A percentile compares a stretch with the other conserved stretches of the same genome.
Evolutionary conservation across 2,329 filamentous ascomycete genomes (phyloP).

Genomic region (Shiraia bambusicola): DNA sequence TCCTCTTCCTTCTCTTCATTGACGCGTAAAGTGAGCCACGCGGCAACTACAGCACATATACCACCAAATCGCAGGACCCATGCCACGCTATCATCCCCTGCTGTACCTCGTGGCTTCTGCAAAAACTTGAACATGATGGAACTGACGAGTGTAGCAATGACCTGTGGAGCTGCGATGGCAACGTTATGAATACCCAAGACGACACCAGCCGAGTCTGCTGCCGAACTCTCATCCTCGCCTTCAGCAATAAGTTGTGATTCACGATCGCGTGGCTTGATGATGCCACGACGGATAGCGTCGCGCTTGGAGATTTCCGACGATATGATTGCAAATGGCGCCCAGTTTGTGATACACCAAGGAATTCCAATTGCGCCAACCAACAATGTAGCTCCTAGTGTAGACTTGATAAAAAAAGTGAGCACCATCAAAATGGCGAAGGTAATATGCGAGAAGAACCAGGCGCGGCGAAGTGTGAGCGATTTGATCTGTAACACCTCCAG

Average conservation of each 20-base stretch:
- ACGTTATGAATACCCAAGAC: constrained; percentile 96
- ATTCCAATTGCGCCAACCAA: constrained; percentile 82
- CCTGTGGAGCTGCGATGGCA: constrained; percentile 86
- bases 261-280: constrained; percentile 45
- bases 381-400: constrained; percentile 69
- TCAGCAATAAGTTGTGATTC: constrained; percentile 45
- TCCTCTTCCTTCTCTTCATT: constrained; percentile 57
- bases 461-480: constrained; percentile 80
- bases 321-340: constrained; percentile 95
- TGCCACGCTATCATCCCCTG: constrained; percentile 83
- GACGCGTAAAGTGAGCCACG: constrained; percentile 69
- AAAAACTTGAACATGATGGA: constrained; percentile 80
- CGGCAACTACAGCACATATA: constrained; percentile 73
- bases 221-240: constrained; percentile 57
- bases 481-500: constrained; percentile 71
- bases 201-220: constrained; percentile 78
- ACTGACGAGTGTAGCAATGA: constrained; percentile 82
- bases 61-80: constrained; percentile 86
- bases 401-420: constrained; percentile 75
- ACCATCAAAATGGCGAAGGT: constrained; percentile 82
- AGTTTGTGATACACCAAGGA: constrained; percentile 88
- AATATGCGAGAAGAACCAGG: constrained; percentile 84
- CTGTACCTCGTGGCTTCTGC: constrained; percentile 82
- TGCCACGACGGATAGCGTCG: constrained; percentile 64
- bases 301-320: constrained; percentile 86